phyloP scores from a whole-genome alignment of 441 rosid species.

The Daphne laureola region DNA sequence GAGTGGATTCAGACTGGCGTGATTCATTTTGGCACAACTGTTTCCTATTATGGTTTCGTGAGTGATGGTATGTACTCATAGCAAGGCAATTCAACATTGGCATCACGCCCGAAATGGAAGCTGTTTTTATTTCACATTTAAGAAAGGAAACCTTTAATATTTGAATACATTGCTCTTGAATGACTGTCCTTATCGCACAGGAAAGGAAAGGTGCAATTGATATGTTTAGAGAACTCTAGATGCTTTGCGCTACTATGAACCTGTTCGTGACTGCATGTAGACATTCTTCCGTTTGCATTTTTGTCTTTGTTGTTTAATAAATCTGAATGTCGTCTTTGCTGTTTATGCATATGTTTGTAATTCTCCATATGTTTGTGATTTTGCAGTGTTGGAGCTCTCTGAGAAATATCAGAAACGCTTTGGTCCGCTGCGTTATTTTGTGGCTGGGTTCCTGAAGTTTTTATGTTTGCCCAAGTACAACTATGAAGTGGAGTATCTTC shows the following conservation, averaged over 20 bases:
- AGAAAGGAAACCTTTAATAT: no score
- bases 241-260: no score
- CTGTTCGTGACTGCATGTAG: no score
- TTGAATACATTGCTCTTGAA: neutral
- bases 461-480: slow-evolving; percentile 91
- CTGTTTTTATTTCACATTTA: no score
- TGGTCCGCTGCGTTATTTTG: slow-evolving; percentile 94
- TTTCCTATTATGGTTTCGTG: slow-evolving; percentile 93
- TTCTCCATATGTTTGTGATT: slow-evolving; percentile 2
- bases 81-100: slow-evolving; percentile 1
- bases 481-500: slow-evolving; percentile 93
- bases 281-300: neutral
- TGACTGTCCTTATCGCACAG: no score
- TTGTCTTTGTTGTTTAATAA: neutral
- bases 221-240: no score
- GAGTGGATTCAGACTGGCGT: slow-evolving; percentile 86
- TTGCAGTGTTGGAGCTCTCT: slow-evolving; percentile 90
- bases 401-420: slow-evolving; percentile 87
- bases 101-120: no score
- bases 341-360: slow-evolving; percentile 2
- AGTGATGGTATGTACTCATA: slow-evolving; percentile 64
- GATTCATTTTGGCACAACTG: slow-evolving; percentile 89
- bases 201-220: no score
- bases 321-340: neutral
- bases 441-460: slow-evolving; percentile 96